Percentiles rank a stretch among this genome's conserved stretches.
Evolutionary conservation across 192 early-diverging fungal species (phyloP).

Genomic region (Phycomyces nitens): DNA sequence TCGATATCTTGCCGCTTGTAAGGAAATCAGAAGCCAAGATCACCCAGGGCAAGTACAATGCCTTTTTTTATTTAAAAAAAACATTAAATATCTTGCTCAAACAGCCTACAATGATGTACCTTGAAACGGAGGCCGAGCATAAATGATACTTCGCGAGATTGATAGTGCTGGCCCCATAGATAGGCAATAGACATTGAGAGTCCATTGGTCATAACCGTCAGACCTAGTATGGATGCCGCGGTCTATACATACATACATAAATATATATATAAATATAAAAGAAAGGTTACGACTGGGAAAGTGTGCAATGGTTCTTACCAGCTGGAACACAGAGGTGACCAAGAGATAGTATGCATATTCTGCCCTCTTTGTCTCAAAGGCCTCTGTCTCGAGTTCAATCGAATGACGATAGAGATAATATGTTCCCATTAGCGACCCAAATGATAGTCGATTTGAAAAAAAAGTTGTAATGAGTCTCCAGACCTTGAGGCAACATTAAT

Average conservation of each 20-base stretch:
- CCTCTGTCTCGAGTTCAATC: constrained; percentile 60
- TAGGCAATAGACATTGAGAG: constrained; percentile 66
- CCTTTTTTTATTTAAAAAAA: too few relatives aligned
- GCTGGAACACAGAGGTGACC: constrained; percentile 48
- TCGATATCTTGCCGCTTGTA: constrained; percentile 35
- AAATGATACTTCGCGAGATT: constrained; percentile 57
- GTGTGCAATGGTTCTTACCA: constrained; percentile 2
- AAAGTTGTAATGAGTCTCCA: constrained; percentile 77
- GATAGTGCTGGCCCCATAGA: constrained; percentile 69
- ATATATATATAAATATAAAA: too few relatives aligned
- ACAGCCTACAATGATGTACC: too few relatives aligned
- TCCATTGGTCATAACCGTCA: constrained; percentile 42
- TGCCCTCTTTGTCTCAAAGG: constrained; percentile 63
- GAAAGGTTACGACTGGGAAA: too few relatives aligned
- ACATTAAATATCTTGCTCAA: too few relatives aligned
- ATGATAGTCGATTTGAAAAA: constrained; percentile 48
- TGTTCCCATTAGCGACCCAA: constrained; percentile 62
- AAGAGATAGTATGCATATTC: constrained; percentile 80
- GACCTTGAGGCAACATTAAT: constrained; percentile 46
- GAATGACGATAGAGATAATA: constrained; percentile 77
- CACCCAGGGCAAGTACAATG: constrained; percentile 76
- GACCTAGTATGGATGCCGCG: constrained; percentile 12
- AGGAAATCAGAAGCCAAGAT: constrained; percentile 58
- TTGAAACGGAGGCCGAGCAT: constrained; percentile 73
- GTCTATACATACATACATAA: not conserved